Percentiles rank a stretch among this genome's conserved stretches.
Conservation (phyloP, 176 grass and related monocot species). For the Lolium rigidum region DNA sequence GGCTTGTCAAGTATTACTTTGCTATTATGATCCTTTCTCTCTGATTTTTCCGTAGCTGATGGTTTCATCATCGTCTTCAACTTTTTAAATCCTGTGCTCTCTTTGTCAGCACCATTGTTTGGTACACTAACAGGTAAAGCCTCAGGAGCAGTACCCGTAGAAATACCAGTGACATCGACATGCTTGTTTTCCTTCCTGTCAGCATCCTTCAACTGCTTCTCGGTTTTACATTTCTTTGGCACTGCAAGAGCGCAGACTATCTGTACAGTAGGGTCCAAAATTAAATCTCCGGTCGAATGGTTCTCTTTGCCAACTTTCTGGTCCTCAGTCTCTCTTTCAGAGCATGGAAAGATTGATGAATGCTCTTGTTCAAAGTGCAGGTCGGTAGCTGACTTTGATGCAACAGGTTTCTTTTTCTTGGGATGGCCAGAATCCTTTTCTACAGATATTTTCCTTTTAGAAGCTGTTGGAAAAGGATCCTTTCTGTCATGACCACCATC, state of each 20-base stretch:
- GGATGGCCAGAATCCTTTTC: slow-evolving; percentile 39
- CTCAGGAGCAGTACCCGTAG: slow-evolving; percentile 30
- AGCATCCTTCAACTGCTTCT: slow-evolving; percentile 49
- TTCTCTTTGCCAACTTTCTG: slow-evolving; percentile 47
- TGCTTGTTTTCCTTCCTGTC: slow-evolving; percentile 53
- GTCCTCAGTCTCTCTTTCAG: slow-evolving; percentile 35
- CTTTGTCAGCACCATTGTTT: slow-evolving; percentile 40
- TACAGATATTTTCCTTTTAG: slow-evolving; percentile 53
- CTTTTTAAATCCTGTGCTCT: slow-evolving; percentile 52
- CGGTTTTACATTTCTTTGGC: slow-evolving; percentile 39
- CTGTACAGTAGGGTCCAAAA: slow-evolving; percentile 46
- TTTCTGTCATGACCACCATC: slow-evolving; percentile 38
- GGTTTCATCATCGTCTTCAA: slow-evolving; percentile 44
- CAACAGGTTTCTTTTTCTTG: slow-evolving; percentile 39
- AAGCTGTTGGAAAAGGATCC: slow-evolving; percentile 34
- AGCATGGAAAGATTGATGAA: slow-evolving; percentile 28
- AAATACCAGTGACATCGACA: slow-evolving; percentile 23
- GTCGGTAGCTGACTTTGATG: slow-evolving; percentile 45
- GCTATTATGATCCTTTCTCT: slow-evolving; percentile 47
- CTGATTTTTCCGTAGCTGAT: slow-evolving; percentile 45
- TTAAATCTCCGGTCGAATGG: slow-evolving; percentile 24
- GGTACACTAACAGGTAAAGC: slow-evolving; percentile 38
- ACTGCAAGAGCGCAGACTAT: slow-evolving; percentile 48
- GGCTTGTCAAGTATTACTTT: slow-evolving; percentile 39
- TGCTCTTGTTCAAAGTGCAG: slow-evolving; percentile 28